A percentile compares a stretch with the other conserved stretches of the same genome.
Evolutionary conservation across 2,329 filamentous ascomycete species (phyloP).

Genomic region (Tothia fuscella): DNA sequence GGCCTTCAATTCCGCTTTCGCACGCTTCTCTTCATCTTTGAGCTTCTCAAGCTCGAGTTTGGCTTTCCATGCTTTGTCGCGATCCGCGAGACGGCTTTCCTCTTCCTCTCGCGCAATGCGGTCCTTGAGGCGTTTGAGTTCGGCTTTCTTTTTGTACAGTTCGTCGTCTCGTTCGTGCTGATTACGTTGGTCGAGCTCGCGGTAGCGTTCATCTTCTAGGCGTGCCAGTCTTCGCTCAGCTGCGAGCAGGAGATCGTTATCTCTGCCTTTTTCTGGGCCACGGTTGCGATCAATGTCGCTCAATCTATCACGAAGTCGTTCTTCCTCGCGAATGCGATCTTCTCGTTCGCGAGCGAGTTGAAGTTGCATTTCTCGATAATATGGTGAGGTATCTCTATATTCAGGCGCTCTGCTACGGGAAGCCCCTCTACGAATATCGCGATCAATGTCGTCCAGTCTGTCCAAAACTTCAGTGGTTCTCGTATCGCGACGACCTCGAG

Average conservation of each 20-base stretch:
- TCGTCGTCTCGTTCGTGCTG: constrained; percentile 22
- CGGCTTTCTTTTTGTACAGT: constrained; percentile 21
- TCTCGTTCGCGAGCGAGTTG: constrained; percentile 2
- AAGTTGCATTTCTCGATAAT: neutral
- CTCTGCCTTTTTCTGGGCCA: neutral
- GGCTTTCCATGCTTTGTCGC: constrained; percentile 19
- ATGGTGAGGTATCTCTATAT: constrained; percentile 3
- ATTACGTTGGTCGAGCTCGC: neutral
- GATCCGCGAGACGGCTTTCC: constrained; percentile 14
- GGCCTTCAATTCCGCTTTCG: constrained; percentile 5
- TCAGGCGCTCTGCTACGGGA: neutral
- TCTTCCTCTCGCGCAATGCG: constrained; percentile 19
- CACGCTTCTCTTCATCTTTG: constrained; percentile 4
- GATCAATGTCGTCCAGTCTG: constrained; percentile 9
- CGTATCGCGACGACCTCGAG: constrained; percentile 5
- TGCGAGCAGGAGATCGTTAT: constrained; percentile 1
- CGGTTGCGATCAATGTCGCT: constrained; percentile 4
- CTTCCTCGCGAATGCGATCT: neutral
- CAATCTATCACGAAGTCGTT: constrained; percentile 2
- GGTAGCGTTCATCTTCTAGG: constrained; percentile 1
- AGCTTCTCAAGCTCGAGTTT: constrained; percentile 8
- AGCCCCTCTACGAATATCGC: constrained; percentile 4
- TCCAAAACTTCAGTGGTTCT: constrained; percentile 1
- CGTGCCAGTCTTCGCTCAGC: neutral
- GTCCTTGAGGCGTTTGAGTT: constrained; percentile 23